Conservation (phyloP, 108 stramenopile genomes). For the Skeletonema grethae region DNA sequence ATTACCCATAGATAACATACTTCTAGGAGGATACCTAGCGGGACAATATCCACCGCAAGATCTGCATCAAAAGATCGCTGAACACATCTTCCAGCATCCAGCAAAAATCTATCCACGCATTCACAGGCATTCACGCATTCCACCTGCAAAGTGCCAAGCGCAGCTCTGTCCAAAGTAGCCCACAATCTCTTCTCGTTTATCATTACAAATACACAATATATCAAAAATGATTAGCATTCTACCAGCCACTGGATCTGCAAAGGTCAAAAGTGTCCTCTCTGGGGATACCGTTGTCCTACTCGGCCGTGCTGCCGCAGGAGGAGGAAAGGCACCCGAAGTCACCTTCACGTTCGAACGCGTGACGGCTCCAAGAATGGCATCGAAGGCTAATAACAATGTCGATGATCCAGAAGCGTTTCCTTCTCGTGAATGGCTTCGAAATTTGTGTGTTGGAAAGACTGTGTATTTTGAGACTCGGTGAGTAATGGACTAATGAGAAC, state of each 20-base stretch:
- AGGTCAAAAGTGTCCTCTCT: conserved; percentile 80
- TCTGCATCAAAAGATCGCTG: not conserved
- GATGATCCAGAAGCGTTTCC: conserved; percentile 89
- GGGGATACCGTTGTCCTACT: conserved; percentile 87
- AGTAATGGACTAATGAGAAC: conserved; percentile 7
- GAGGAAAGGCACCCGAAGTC: conserved; percentile 72
- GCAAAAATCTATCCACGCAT: too few relatives aligned
- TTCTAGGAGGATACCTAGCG: not conserved
- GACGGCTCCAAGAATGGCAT: conserved; percentile 85
- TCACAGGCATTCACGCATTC: not conserved
- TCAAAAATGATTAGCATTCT: conserved; percentile 51
- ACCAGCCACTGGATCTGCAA: conserved; percentile 76
- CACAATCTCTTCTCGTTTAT: too few relatives aligned
- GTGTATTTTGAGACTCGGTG: conserved; percentile 81
- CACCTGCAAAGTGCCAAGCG: not conserved
- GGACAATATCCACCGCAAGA: not conserved
- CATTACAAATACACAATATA: not conserved
- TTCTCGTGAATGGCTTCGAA: conserved; percentile 83
- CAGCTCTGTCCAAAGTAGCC: not conserved
- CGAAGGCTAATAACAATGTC: conserved; percentile 74
- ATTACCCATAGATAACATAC: not conserved
- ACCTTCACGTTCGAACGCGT: conserved; percentile 85
- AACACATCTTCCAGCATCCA: too few relatives aligned
- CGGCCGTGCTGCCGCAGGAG: conserved; percentile 61
- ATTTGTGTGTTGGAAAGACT: conserved; percentile 80